Evolutionary conservation across 805 yeast genomes (phyloP).

Genomic region (Blastobotrys chiropterorum): DNA sequence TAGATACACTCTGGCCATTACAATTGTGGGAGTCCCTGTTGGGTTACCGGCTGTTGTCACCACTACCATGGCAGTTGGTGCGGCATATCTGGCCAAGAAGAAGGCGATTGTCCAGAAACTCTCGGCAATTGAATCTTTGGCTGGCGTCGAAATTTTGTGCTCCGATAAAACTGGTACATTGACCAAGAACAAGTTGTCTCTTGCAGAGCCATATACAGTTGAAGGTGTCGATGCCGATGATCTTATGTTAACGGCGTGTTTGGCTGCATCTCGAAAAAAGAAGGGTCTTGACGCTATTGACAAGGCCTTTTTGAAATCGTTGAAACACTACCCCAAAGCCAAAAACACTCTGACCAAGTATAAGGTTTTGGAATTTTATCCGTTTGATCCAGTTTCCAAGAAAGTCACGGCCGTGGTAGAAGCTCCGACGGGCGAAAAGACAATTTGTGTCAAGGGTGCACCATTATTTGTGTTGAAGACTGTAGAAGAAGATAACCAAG

Average conservation of each 20-base stretch:
- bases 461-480: slow-evolving; percentile 95
- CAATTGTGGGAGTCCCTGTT: slow-evolving; percentile 97
- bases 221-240: slow-evolving; percentile 96
- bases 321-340: slow-evolving; percentile 84
- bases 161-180: slow-evolving; percentile 98
- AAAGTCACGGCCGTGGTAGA: slow-evolving; percentile 92
- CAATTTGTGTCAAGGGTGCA: slow-evolving; percentile 96
- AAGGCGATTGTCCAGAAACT: slow-evolving; percentile 95
- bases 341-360: slow-evolving; percentile 87
- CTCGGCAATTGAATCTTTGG: slow-evolving; percentile 94
- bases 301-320: slow-evolving; percentile 91
- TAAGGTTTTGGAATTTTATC: slow-evolving; percentile 93
- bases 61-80: slow-evolving; percentile 99
- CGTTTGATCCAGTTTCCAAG: slow-evolving; percentile 96
- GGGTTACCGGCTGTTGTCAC: slow-evolving; percentile 98
- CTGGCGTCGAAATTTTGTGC: slow-evolving; percentile 96
- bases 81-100: slow-evolving; percentile 95
- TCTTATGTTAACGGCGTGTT: slow-evolving; percentile 93
- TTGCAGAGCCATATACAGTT: slow-evolving; percentile 96
- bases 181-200: slow-evolving; percentile 93
- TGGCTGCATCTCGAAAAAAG: slow-evolving; percentile 97
- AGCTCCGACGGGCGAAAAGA: slow-evolving; percentile 93
- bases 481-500: slow-evolving; percentile 95
- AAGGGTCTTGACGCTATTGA: slow-evolving; percentile 98
- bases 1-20: slow-evolving; percentile 89